Percentiles rank a stretch among this genome's conserved stretches.
phyloP scores from a whole-genome alignment of 345 rosid species.

The Psidium guajava region DNA sequence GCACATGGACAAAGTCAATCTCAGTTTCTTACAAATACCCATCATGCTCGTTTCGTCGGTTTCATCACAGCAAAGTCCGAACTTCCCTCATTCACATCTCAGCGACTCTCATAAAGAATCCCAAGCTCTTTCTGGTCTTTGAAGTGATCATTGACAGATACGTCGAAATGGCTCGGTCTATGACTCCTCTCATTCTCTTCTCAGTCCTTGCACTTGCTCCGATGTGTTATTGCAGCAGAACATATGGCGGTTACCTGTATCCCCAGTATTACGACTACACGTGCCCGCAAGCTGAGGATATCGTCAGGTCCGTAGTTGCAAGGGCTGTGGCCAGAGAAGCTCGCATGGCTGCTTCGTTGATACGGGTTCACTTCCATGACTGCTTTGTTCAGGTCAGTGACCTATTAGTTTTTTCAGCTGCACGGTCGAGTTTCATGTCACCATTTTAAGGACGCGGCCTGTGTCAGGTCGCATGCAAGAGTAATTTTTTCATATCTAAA shows the following conservation, averaged over 20 bases:
- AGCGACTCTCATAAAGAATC: not conserved
- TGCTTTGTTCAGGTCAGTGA: conserved; percentile 65
- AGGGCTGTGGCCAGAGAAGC: conserved; percentile 53
- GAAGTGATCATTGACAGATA: not conserved
- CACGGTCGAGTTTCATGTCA: not conserved
- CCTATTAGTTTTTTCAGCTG: not conserved
- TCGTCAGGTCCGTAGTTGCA: conserved; percentile 42
- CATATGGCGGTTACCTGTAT: conserved; percentile 25
- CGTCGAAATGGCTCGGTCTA: not conserved
- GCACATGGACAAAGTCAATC: not conserved
- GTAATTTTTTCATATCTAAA: not conserved
- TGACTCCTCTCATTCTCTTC: not conserved
- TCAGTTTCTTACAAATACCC: not conserved
- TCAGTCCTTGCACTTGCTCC: conserved; percentile 33
- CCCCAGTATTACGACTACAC: conserved; percentile 43
- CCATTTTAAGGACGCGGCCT: not conserved
- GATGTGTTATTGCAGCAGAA: conserved; percentile 7
- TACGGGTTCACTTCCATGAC: conserved; percentile 80
- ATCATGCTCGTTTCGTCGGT: not conserved
- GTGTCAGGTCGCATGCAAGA: not conserved
- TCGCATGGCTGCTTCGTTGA: conserved; percentile 75
- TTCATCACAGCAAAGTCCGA: not conserved
- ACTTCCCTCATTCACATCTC: not conserved
- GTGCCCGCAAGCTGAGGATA: conserved; percentile 43
- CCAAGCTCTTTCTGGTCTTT: not conserved